Evolutionary conservation across 495 filamentous ascomycete species (phyloP).

Genomic region (Lophiostoma macrostomum): DNA sequence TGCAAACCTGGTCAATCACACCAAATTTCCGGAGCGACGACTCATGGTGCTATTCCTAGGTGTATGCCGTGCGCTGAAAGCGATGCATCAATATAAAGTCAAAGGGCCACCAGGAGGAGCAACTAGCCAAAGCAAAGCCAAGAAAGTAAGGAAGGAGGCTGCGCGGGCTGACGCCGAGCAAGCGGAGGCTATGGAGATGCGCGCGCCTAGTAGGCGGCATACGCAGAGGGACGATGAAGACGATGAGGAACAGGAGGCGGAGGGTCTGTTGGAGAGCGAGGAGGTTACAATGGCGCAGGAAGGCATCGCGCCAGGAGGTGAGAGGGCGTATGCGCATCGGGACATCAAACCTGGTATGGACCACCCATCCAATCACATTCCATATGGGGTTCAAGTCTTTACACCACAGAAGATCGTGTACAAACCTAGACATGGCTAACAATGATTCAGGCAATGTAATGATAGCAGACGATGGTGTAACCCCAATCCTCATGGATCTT

Average conservation of each 20-base stretch:
- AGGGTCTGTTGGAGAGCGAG: slow-evolving; percentile 81
- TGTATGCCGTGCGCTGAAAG: slow-evolving; percentile 79
- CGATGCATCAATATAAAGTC: slow-evolving; percentile 86
- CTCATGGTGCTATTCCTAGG: slow-evolving; percentile 89
- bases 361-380: too few species aligned
- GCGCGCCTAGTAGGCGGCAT: slow-evolving; percentile 38
- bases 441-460: slow-evolving; percentile 77
- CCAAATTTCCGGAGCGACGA: slow-evolving; percentile 82
- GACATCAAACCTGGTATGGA: slow-evolving; percentile 90
- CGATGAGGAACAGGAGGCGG: slow-evolving; percentile 70
- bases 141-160: slow-evolving; percentile 56
- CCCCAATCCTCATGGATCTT: slow-evolving; percentile 97
- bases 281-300: slow-evolving; percentile 71
- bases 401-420: too few species aligned
- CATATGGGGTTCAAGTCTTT: too few species aligned
- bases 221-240: slow-evolving; percentile 52
- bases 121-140: slow-evolving; percentile 56
- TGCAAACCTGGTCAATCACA: slow-evolving; percentile 95
- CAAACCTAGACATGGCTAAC: too few species aligned
- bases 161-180: slow-evolving; percentile 60
- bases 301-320: slow-evolving; percentile 64
- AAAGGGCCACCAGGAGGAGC: slow-evolving; percentile 53
- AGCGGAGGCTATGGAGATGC: slow-evolving; percentile 52
- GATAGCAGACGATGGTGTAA: slow-evolving; percentile 82
- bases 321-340: slow-evolving; percentile 85